A percentile compares a stretch with the other conserved stretches of the same genome.
phyloP scores from a whole-genome alignment of 2,329 filamentous ascomycete genomes.

The Exserohilum rostratum region DNA sequence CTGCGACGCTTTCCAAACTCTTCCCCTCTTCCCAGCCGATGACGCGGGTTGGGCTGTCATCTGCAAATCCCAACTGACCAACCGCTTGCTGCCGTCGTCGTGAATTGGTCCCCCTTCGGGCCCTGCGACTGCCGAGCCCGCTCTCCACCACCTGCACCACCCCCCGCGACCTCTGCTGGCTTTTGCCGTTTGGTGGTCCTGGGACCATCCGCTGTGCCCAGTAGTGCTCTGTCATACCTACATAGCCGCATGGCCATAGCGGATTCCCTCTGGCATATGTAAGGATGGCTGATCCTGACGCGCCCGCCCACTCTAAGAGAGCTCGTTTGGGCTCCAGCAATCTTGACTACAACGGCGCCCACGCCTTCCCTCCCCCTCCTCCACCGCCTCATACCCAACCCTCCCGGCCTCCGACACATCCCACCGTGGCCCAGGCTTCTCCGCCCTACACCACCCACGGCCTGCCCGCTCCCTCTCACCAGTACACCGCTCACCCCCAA shows the following conservation, averaged over 20 bases:
- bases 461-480: constrained; percentile 31
- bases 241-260: constrained; percentile 51
- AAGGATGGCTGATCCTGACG: constrained; percentile 50
- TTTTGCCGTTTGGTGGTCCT: constrained; percentile 36
- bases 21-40: constrained; percentile 39
- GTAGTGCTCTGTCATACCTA: constrained; percentile 30
- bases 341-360: constrained; percentile 40
- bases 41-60: constrained; percentile 43
- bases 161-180: constrained; percentile 33
- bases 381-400: constrained; percentile 39
- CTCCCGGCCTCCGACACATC: constrained; percentile 39
- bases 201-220: constrained; percentile 25
- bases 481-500: constrained; percentile 29
- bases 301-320: constrained; percentile 45
- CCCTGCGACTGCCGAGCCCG: constrained; percentile 40
- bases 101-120: constrained; percentile 35
- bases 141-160: constrained; percentile 29
- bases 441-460: constrained; percentile 36
- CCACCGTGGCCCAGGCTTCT: constrained; percentile 37
- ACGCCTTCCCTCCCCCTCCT: constrained; percentile 41
- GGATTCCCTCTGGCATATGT: constrained; percentile 42
- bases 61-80: constrained; percentile 33
- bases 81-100: constrained; percentile 38
- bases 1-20: constrained; percentile 46
- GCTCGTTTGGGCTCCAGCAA: constrained; percentile 48